These are phyloP conservation scores for Monsonia emarginata DNA, from an alignment of 441 rosid genomes.

Conservation along the genomic window DNA sequence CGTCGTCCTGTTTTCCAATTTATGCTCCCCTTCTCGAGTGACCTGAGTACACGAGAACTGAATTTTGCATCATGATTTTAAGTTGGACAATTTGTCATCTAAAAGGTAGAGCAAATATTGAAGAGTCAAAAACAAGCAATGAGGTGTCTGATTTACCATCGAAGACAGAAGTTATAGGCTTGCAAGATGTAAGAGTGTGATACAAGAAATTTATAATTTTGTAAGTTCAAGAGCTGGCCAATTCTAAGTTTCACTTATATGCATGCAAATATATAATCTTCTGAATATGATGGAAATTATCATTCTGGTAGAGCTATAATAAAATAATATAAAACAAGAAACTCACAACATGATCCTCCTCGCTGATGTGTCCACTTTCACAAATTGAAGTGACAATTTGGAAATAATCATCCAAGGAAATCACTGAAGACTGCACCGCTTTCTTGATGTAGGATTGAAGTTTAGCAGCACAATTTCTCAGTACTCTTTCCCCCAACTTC, in stretches of 20 bases:
- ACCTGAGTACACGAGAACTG: background rate
- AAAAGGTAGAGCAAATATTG: too few relatives aligned
- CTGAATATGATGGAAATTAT: background rate
- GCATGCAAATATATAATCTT: background rate
- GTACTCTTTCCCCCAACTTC: conserved; percentile 56
- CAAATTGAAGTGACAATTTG: conserved; percentile 44
- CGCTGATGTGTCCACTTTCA: conserved; percentile 22
- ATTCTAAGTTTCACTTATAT: background rate
- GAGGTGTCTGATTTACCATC: too few relatives aligned
- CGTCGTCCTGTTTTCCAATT: background rate
- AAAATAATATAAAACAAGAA: background rate
- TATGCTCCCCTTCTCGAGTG: background rate
- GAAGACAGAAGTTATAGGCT: too few relatives aligned
- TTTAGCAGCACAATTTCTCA: conserved; percentile 47
- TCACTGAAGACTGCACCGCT: conserved; percentile 35
- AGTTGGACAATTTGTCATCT: too few relatives aligned
- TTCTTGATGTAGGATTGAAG: conserved; percentile 46
- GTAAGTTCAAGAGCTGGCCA: too few relatives aligned
- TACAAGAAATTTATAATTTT: too few relatives aligned
- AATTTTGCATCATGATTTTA: background rate
- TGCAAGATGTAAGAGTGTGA: too few relatives aligned
- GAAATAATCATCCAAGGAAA: conserved; percentile 46
- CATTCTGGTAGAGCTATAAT: background rate
- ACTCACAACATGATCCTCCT: conserved; percentile 32
- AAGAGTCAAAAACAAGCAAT: too few relatives aligned